phyloP scores from a whole-genome alignment of 345 rosid genomes.

The Trapa bicornis region DNA sequence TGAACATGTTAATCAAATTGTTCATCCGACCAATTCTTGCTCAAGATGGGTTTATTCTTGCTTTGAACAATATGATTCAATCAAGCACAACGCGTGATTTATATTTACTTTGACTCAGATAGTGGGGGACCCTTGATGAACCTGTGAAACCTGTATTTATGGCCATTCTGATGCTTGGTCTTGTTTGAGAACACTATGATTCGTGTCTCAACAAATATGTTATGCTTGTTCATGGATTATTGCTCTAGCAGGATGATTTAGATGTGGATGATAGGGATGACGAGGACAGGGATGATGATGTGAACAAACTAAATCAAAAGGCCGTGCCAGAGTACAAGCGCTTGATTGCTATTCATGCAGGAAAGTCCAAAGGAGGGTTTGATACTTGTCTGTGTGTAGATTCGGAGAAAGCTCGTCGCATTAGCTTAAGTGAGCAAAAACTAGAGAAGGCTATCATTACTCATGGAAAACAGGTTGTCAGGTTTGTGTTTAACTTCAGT shows the following conservation, averaged over 20 bases:
- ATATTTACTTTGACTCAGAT: too few species aligned
- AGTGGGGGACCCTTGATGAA: too few species aligned
- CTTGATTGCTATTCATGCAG: conserved; percentile 70
- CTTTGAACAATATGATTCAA: background rate
- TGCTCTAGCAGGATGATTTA: conserved; percentile 28
- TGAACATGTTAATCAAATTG: background rate
- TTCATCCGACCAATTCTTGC: background rate
- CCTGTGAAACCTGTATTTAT: background rate
- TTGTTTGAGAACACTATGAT: background rate
- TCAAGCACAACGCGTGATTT: too few species aligned
- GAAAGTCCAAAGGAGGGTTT: conserved; percentile 49
- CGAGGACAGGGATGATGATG: conserved; percentile 29
- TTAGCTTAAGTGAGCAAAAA: conserved; percentile 69
- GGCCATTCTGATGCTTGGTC: background rate
- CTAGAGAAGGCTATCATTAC: conserved; percentile 39
- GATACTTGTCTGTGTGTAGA: conserved; percentile 30
- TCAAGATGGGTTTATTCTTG: background rate
- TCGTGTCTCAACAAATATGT: background rate
- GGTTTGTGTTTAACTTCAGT: conserved; percentile 24
- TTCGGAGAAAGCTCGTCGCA: conserved; percentile 38
- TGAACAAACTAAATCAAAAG: conserved; percentile 26
- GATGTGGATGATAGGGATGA: conserved; percentile 25
- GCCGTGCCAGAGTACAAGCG: conserved; percentile 35
- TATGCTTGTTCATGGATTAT: background rate
- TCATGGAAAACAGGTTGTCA: conserved; percentile 40